Conservation (phyloP, 805 yeast genomes). For the Saccharomyces paradoxus region DNA sequence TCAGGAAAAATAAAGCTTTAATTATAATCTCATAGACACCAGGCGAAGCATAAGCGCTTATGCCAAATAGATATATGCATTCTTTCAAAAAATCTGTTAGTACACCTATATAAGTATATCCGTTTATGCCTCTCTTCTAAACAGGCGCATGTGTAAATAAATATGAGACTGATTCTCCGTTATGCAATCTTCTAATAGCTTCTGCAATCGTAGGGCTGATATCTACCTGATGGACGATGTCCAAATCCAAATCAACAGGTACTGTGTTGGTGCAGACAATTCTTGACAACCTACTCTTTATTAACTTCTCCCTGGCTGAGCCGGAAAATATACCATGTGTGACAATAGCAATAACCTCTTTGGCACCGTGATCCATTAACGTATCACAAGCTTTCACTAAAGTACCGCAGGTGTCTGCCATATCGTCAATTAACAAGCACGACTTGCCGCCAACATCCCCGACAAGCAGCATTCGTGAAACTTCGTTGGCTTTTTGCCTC, state of each 20-base stretch:
- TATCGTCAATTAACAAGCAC: slow-evolving; percentile 87
- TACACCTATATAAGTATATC: neutral
- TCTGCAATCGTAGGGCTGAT: slow-evolving; percentile 85
- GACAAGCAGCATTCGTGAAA: slow-evolving; percentile 87
- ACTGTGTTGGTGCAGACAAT: slow-evolving; percentile 92
- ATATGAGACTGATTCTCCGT: slow-evolving; percentile 91
- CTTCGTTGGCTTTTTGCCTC: slow-evolving; percentile 91
- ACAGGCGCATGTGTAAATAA: slow-evolving; percentile 62
- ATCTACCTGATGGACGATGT: slow-evolving; percentile 73
- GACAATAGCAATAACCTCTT: slow-evolving; percentile 81
- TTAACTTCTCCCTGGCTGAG: slow-evolving; percentile 66
- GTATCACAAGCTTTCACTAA: slow-evolving; percentile 90
- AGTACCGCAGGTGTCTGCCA: slow-evolving; percentile 98
- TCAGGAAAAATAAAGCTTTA: neutral
- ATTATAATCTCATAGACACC: neutral
- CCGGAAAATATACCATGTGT: slow-evolving; percentile 94
- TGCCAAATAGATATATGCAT: neutral
- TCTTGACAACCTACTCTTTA: slow-evolving; percentile 54
- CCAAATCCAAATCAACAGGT: slow-evolving; percentile 62
- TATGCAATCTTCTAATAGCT: slow-evolving; percentile 87
- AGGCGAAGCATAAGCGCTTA: neutral
- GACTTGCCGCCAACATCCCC: slow-evolving; percentile 84
- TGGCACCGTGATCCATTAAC: slow-evolving; percentile 71
- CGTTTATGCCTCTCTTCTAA: neutral
- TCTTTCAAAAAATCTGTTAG: neutral